Base-by-base conservation (phyloP, 495 filamentous ascomycete genomes). In the Penicillium verhagenii region DNA sequence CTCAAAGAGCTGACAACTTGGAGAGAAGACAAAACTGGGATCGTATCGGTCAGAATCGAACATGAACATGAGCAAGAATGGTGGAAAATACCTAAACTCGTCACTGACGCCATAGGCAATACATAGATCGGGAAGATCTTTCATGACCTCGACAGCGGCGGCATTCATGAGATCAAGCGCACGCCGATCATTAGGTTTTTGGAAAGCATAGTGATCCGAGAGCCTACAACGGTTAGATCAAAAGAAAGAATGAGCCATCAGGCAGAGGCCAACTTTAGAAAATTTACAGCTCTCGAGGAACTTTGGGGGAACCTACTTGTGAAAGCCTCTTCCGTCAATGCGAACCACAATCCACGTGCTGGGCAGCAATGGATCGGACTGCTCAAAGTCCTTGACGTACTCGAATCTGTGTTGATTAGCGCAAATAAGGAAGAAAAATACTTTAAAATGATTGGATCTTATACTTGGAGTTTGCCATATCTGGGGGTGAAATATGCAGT, bases 131-230 rank as follows among this genome's bases (percentile, higher is more conserved):
- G 89, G 86, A 2, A 97, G 69, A 31, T 96, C 91, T 56, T 81
- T 84, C 80, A 96, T 82, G 50, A 96, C 88, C 5, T 84, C 88
- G 35, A 81, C 79, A 2, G 94, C 94, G 1, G 90, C 90, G 3
- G 86, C 88, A 65, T 97, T 98, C 94, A 97, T 97, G 59, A 98
- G 84, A 71, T 94, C 82, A 3, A 97, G 75, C 24, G 93, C 94
- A 42, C 87, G 82, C 47, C 79, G 79, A 68, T 98, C 94, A 75
- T 97, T 98, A 16, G 94, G 94, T 64, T 97, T 97, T 55, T 82
- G 77, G 63, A 96, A 97, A 5, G 67, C 73, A 73, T 98, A 92
- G 60, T 89, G 92, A 50, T 79, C 76, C 37, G 88, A 88, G 54
- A 97, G 84, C 63, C 87, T 94, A 37, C 8, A 31, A 11, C 7